Conservation (phyloP, 2,329 filamentous ascomycete species). For the Emmonsia crescens region DNA sequence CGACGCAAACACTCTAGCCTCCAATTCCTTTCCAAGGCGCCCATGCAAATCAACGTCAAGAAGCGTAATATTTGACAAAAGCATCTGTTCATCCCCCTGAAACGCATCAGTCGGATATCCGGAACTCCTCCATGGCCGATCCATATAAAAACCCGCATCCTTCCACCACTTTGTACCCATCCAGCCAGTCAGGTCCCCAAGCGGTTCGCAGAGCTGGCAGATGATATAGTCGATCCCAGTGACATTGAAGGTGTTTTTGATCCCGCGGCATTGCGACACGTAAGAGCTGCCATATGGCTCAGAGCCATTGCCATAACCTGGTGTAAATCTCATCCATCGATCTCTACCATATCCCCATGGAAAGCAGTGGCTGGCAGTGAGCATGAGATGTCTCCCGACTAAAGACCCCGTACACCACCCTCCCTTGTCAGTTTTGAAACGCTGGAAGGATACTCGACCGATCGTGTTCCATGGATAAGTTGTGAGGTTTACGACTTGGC, state of each 20-base stretch:
- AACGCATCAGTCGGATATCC: slow-evolving; percentile 16
- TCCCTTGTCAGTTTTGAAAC: slow-evolving; percentile 13
- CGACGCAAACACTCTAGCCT: slow-evolving; percentile 15
- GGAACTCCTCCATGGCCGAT: slow-evolving; percentile 14
- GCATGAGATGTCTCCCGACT: slow-evolving; percentile 15
- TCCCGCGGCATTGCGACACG: slow-evolving; percentile 15
- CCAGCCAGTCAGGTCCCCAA: slow-evolving; percentile 17
- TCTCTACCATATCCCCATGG: slow-evolving; percentile 14
- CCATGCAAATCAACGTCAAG: slow-evolving; percentile 14
- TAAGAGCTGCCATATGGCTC: slow-evolving; percentile 16
- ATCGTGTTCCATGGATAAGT: slow-evolving; percentile 17
- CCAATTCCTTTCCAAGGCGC: slow-evolving; percentile 15
- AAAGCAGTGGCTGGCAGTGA: slow-evolving; percentile 18
- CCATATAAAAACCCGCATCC: slow-evolving; percentile 9
- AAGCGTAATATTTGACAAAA: slow-evolving; percentile 14
- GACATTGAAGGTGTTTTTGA: slow-evolving; percentile 17
- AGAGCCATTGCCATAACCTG: slow-evolving; percentile 12
- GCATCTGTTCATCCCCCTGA: slow-evolving; percentile 14
- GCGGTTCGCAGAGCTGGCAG: slow-evolving; percentile 15
- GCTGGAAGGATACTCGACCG: slow-evolving; percentile 14
- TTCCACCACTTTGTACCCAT: slow-evolving; percentile 17
- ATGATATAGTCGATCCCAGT: slow-evolving; percentile 18
- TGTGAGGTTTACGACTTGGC: slow-evolving; percentile 11
- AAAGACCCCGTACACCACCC: slow-evolving; percentile 18
- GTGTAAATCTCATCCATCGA: slow-evolving; percentile 17